Base-by-base conservation (phyloP, 1,284 basidiomycete genomes). In the Ceratorhiza oryzae-sativae region DNA sequence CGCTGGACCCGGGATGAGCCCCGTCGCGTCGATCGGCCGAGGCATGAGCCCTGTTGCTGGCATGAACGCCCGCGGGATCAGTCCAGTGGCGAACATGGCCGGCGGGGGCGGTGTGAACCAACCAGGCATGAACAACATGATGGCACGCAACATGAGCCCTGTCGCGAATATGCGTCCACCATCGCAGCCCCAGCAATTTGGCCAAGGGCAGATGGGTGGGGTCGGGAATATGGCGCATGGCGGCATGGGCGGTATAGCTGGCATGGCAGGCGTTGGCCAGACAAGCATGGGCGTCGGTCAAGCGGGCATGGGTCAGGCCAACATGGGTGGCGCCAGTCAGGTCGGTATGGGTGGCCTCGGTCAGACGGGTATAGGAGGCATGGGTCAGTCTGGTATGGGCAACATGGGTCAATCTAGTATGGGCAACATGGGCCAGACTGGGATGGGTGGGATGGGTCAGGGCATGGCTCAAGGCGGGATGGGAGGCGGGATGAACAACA, bases 81-180 rank as follows among this genome's bases (percentile, higher is more conserved):
- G 61, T 42, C 63, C 53, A 13, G 65, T 70, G 12, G 51, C 65
- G 18, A 70, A 70, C 41, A 56, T 70, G 53, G 25, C 51, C 15
- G 51, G 45, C 9, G 48, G 27, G 23, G 13, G 8, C 36, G 8
- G 36, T 13, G 8, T 39, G 13, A 39, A 6, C 36, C 36, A 6
- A 13, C 36, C 36, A 32, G 36, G 56, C 30, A 41, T 36, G 34
- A 60, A 27, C 23, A 60, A 60, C 39, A 60, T 60, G 58, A 49
- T 51, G 61, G 30, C 46, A 18, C 48, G 65, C 3, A 70, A 70
- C 27, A 70, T 70, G 65, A 70, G 65, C 34, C 65, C 65, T 9
- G 65, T 70, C 10, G 53, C 51, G 13, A 70, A 58, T n/a, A 70
- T 70, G 65, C 34, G 65, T 10, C 65, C 65, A 2, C 51, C 53